phyloP scores from a whole-genome alignment of 768 basidiomycete species.

The Tephrocybe sp. region DNA sequence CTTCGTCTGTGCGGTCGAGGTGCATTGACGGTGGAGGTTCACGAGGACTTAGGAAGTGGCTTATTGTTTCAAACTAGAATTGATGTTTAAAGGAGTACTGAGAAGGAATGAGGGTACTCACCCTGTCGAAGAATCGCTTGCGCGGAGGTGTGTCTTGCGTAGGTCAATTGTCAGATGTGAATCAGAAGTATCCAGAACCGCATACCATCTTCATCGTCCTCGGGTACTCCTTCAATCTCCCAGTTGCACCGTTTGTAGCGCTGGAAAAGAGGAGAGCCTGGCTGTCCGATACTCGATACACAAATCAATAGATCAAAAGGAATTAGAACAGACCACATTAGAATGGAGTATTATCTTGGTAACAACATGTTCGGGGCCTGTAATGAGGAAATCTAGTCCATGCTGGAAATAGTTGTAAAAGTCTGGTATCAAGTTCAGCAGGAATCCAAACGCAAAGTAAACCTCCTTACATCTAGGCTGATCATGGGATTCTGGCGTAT shows the following conservation, averaged over 20 bases:
- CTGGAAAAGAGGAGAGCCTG: constrained; percentile 87
- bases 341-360: constrained; percentile 86
- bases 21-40: constrained; percentile 78
- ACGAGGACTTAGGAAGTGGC: constrained; percentile 72
- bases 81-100: neutral
- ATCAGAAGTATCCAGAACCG: constrained; percentile 7
- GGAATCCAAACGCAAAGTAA: neutral
- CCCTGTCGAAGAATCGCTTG: constrained; percentile 70
- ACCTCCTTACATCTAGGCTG: constrained; percentile 48
- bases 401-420: constrained; percentile 95
- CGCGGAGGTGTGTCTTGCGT: constrained; percentile 66
- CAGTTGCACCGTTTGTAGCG: constrained; percentile 90
- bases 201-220: constrained; percentile 80
- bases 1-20: constrained; percentile 75
- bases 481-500: constrained; percentile 41
- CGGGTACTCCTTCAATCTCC: constrained; percentile 77
- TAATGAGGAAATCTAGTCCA: constrained; percentile 85
- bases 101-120: constrained; percentile 24
- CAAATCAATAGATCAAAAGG: neutral
- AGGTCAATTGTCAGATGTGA: constrained; percentile 3
- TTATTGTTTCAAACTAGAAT: constrained; percentile 70
- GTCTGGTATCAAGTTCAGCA: constrained; percentile 39
- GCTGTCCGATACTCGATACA: constrained; percentile 40
- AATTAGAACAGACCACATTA: constrained; percentile 62
- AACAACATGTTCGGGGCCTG: constrained; percentile 65